Conservation (phyloP, 768 basidiomycete species). For the Kwoniella sp. region DNA sequence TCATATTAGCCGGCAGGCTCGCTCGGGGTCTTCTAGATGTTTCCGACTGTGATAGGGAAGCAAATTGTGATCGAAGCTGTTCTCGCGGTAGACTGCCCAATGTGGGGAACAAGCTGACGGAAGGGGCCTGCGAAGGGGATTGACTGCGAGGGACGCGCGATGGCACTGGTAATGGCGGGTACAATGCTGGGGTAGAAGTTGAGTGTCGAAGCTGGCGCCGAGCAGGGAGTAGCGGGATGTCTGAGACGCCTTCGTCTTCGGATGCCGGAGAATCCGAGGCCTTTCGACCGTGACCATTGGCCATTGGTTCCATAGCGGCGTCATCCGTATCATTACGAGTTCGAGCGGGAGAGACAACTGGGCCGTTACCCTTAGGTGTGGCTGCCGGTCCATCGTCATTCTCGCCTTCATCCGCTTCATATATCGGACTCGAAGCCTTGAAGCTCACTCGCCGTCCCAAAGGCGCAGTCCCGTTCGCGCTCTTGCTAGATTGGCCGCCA, state of each 20-base stretch:
- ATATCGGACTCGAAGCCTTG: conserved; percentile 20
- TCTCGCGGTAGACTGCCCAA: background rate
- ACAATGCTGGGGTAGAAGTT: background rate
- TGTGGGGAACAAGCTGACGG: background rate
- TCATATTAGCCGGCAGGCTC: background rate
- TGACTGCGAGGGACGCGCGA: background rate
- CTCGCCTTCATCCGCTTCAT: conserved; percentile 4
- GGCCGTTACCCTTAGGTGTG: background rate
- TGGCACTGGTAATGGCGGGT: background rate
- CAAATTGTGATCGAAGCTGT: background rate
- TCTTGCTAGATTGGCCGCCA: background rate
- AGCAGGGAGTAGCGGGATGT: background rate
- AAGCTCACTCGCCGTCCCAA: background rate
- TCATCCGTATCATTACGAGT: background rate
- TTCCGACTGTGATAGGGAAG: background rate
- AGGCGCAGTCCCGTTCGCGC: background rate
- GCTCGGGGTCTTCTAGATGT: background rate
- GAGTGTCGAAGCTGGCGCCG: background rate
- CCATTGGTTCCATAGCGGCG: no score
- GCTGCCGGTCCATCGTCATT: background rate
- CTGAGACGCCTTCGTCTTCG: background rate
- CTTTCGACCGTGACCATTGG: no score
- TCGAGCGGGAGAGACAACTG: background rate
- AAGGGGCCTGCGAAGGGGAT: background rate
- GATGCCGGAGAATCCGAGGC: no score